Conservation (phyloP, 371 early-diverging fungal species). For the Mucor circinelloides region DNA sequence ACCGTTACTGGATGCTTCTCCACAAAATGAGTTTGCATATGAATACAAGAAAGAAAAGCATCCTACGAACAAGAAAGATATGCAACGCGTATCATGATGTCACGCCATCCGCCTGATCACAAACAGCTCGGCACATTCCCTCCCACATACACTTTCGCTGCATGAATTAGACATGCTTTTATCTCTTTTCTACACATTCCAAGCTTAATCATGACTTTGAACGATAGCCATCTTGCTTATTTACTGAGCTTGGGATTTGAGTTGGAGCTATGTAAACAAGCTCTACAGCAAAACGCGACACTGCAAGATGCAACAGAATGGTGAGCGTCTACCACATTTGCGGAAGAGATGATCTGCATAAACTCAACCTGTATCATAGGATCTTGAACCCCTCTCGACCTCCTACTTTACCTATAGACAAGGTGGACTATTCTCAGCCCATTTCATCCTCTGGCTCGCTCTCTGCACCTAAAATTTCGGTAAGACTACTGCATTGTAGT, state of each 20-base stretch:
- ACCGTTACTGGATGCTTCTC: not conserved
- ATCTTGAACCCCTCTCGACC: conserved; percentile 8
- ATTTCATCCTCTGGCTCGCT: not conserved
- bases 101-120: not conserved
- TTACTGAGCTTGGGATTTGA: conserved; percentile 39
- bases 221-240: conserved; percentile 34
- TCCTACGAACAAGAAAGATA: not conserved
- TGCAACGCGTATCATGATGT: not conserved
- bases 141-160: not conserved
- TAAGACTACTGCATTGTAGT: not conserved
- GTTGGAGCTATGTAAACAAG: conserved; percentile 32
- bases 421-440: not conserved
- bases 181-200: not conserved
- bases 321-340: conserved; percentile 8
- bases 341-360: not conserved
- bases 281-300: conserved; percentile 22
- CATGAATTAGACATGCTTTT: not conserved
- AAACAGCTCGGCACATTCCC: not conserved
- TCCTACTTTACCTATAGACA: not conserved
- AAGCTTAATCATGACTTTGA: not conserved
- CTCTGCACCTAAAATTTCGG: no score
- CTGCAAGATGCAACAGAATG: conserved; percentile 41
- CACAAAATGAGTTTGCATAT: no score
- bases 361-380: not conserved
- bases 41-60: not conserved